These are phyloP conservation scores for Comarum palustre DNA, from an alignment of 306 rosid species.

Conservation along the genomic window DNA sequence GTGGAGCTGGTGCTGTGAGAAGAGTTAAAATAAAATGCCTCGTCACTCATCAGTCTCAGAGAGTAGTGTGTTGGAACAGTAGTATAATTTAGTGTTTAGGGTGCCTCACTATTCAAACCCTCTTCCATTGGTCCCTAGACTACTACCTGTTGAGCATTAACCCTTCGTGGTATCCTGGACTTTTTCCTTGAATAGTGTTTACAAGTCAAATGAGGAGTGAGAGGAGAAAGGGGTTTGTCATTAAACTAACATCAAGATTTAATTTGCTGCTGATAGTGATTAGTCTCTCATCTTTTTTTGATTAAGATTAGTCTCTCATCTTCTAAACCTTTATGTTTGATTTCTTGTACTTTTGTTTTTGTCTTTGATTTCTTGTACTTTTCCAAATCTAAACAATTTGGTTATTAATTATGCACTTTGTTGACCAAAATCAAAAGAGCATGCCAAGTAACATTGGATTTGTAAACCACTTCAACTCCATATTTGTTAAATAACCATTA, in stretches of 20 bases:
- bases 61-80: neutral
- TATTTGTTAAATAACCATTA: neutral
- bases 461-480: neutral
- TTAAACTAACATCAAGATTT: neutral
- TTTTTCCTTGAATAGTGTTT: slow-evolving; percentile 27
- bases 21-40: neutral
- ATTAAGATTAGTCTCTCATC: slow-evolving; percentile 7
- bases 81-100: neutral
- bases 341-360: neutral
- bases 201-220: slow-evolving; percentile 39
- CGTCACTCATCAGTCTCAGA: neutral
- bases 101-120: slow-evolving; percentile 21
- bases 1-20: slow-evolving; percentile 10
- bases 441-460: neutral
- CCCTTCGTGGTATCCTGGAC: slow-evolving; percentile 6
- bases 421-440: neutral
- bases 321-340: neutral
- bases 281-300: neutral
- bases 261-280: slow-evolving; percentile 16
- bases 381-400: neutral
- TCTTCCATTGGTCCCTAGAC: slow-evolving; percentile 27
- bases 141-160: slow-evolving; percentile 30
- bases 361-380: neutral
- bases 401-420: neutral
- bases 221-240: slow-evolving; percentile 25